Conservation (phyloP, 2,329 filamentous ascomycete species). For the Ceratocystis albifundus region DNA sequence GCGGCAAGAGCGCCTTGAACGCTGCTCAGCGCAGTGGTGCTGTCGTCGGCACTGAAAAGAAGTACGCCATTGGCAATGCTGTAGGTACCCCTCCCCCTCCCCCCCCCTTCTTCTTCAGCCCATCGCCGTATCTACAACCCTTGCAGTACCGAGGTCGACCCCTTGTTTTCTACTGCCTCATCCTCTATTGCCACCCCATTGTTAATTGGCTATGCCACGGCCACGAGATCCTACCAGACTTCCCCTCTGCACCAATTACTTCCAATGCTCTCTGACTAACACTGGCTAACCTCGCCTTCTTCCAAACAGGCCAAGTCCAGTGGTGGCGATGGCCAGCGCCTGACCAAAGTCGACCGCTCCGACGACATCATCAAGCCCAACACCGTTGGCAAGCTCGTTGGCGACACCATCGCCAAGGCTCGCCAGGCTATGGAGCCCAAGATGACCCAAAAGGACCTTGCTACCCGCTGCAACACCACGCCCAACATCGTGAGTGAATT, state of each 20-base stretch:
- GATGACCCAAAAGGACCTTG: slow-evolving; percentile 86
- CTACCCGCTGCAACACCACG: slow-evolving; percentile 82
- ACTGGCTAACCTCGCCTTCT: slow-evolving; percentile 30
- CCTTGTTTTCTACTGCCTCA: neutral
- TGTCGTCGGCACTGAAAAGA: slow-evolving; percentile 83
- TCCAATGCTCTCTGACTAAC: neutral
- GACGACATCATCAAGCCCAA: slow-evolving; percentile 98
- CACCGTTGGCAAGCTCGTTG: slow-evolving; percentile 70
- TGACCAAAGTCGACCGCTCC: slow-evolving; percentile 94
- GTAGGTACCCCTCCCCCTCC: slow-evolving; percentile 42
- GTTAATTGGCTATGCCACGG: no score
- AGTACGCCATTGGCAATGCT: slow-evolving; percentile 62
- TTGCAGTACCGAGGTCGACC: neutral
- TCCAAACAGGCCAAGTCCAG: slow-evolving; percentile 19
- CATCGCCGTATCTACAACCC: neutral
- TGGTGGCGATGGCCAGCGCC: slow-evolving; percentile 72
- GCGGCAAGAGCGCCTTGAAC: slow-evolving; percentile 72
- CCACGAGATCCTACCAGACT: neutral
- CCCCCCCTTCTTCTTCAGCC: neutral
- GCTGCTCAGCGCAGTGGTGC: slow-evolving; percentile 73
- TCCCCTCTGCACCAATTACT: neutral
- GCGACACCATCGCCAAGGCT: slow-evolving; percentile 67
- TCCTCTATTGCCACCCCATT: neutral
- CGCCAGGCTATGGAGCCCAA: slow-evolving; percentile 77
- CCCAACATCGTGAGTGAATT: slow-evolving; percentile 69